Base-by-base conservation (phyloP, 805 yeast species). In the Hagleromyces aurorensis region DNA sequence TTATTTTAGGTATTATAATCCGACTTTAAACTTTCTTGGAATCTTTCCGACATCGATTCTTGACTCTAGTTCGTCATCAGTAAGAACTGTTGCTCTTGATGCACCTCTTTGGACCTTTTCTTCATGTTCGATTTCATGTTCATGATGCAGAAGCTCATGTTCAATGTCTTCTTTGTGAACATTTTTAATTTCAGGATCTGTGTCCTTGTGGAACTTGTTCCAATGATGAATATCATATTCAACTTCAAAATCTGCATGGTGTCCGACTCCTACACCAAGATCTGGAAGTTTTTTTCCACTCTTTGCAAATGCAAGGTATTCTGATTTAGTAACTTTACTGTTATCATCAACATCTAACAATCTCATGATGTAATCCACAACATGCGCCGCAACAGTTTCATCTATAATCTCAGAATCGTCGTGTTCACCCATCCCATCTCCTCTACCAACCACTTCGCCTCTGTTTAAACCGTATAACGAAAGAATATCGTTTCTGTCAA, bases 191-290 rank as follows among this genome's bases (percentile, higher is more conserved):
- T 83, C 86, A 2, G 96, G 96, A 53, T 86, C 96, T 33, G 66
- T 59, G 41, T 82, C 74, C 33, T 71, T 67, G 51, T 82, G 91
- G 50, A 68, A 78, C 58, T 85, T 65, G 37, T 77, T 71, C 96
- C 96, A 89, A 55, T 87, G 97, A 55, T 87, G 96, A 34, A 83
- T 77, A 54, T 89, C 96, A 52, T 87, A 89, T 53, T 87, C 96
- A 43, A 74, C 70, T 57, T 87, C 97, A 50, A 86, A 89, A 59
- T 84, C 95, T 19, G 86, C 78, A 59, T 87, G 96, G 50, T 87
- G 96, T 16, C 95, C 95, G 6, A 84, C 87, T 17, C 96, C 97
- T 36, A 78, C 75, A 6, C 95, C 94, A 53, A 87, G 75, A 55
- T 89, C 96, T 1, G 96, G 96, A 49, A 89, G 71, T 39, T 72